phyloP scores from a whole-genome alignment of 2,329 filamentous ascomycete genomes.

The Blastomyces emzantsi region DNA sequence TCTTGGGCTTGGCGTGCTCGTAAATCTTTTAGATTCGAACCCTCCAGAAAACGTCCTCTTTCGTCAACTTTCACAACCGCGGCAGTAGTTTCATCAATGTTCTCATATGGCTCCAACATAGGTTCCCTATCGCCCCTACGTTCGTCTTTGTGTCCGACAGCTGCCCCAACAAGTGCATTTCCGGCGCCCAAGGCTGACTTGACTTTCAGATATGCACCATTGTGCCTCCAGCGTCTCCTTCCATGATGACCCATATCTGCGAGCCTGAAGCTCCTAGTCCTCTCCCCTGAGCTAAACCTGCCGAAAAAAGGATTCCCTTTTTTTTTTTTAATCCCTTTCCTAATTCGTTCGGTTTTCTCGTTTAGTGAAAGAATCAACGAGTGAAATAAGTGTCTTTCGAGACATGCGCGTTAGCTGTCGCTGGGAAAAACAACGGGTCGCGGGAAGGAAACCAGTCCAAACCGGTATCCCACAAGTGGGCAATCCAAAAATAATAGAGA shows the following conservation, averaged over 20 bases:
- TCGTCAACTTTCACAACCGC: conserved; percentile 1
- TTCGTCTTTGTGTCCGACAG: conserved; percentile 5
- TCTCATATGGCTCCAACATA: background rate
- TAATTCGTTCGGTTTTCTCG: background rate
- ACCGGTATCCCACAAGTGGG: background rate
- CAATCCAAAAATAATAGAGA: background rate
- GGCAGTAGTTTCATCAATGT: conserved; percentile 1
- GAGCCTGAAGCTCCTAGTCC: background rate
- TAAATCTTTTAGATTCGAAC: background rate
- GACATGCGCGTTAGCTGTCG: background rate
- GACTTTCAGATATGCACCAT: background rate
- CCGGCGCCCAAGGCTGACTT: background rate
- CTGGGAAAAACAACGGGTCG: background rate
- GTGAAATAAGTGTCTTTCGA: background rate
- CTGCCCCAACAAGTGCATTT: conserved; percentile 3
- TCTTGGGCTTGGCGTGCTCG: conserved; percentile 11
- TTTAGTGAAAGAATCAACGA: background rate
- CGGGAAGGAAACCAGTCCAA: conserved; percentile 1
- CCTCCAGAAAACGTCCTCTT: background rate
- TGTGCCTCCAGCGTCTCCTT: background rate
- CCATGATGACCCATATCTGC: conserved; percentile 13
- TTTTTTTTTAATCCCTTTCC: conserved; percentile 2
- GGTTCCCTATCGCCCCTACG: conserved; percentile 2
- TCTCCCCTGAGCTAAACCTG: conserved; percentile 1
- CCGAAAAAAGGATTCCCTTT: background rate